Percentiles rank a stretch among this genome's conserved stretches.
Evolutionary conservation across 1,284 basidiomycete genomes (phyloP).

Genomic region (Cryptococcus depauperatus): DNA sequence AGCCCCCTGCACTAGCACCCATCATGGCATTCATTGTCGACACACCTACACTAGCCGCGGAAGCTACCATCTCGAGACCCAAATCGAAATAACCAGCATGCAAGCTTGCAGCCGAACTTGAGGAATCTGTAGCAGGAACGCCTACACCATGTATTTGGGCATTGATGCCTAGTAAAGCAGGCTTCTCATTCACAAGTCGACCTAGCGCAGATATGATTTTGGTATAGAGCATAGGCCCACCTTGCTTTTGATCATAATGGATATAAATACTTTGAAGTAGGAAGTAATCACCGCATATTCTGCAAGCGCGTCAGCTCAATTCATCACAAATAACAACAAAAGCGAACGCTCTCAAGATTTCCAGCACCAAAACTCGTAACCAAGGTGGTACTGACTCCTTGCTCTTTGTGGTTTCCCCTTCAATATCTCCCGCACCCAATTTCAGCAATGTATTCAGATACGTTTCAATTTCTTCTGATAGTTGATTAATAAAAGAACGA

Average conservation of each 20-base stretch:
- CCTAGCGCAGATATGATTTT: slow-evolving; percentile 74
- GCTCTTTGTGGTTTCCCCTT: slow-evolving; percentile 20
- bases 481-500: slow-evolving; percentile 78
- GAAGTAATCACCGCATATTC: slow-evolving; percentile 72
- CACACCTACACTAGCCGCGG: slow-evolving; percentile 69
- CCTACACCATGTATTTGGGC: slow-evolving; percentile 73
- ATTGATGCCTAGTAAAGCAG: slow-evolving; percentile 67
- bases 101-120: slow-evolving; percentile 8
- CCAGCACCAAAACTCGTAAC: slow-evolving; percentile 84
- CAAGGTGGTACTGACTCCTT: slow-evolving; percentile 53
- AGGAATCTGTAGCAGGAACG: slow-evolving; percentile 41
- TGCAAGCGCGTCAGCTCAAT: slow-evolving; percentile 14
- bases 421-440: slow-evolving; percentile 61
- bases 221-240: slow-evolving; percentile 61
- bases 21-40: slow-evolving; percentile 66
- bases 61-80: slow-evolving; percentile 73
- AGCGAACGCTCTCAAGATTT: slow-evolving; percentile 72
- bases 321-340: neutral
- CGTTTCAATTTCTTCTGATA: slow-evolving; percentile 71
- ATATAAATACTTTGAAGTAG: slow-evolving; percentile 73
- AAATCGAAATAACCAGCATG: slow-evolving; percentile 51
- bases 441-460: slow-evolving; percentile 74
- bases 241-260: slow-evolving; percentile 59
- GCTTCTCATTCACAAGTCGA: slow-evolving; percentile 77
- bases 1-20: slow-evolving; percentile 53